phyloP scores from a whole-genome alignment of 176 grass and related monocot genomes.

The Poa annua region DNA sequence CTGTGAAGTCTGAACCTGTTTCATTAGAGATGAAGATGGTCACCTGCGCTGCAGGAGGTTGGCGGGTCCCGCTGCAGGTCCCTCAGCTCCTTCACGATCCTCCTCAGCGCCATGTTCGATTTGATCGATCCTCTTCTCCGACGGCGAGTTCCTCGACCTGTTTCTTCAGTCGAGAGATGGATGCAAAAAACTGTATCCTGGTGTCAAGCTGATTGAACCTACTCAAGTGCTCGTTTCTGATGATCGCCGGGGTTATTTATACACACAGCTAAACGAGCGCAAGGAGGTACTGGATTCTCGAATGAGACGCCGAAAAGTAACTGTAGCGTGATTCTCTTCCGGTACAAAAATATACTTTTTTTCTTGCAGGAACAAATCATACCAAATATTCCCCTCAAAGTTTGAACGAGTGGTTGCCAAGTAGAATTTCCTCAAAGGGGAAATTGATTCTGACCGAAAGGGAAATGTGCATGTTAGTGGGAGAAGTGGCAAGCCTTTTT shows the following conservation, averaged over 20 bases:
- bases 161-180: neutral
- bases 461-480: slow-evolving; percentile 9
- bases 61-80: slow-evolving; percentile 92
- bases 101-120: slow-evolving; percentile 57
- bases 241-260: slow-evolving; percentile 35
- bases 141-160: neutral
- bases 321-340: slow-evolving; percentile 3
- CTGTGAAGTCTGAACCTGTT: too few relatives aligned
- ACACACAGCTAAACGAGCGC: neutral
- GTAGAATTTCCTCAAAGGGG: slow-evolving; percentile 32
- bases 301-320: slow-evolving; percentile 43
- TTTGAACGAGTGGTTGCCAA: slow-evolving; percentile 37
- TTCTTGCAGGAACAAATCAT: slow-evolving; percentile 34
- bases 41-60: slow-evolving; percentile 91
- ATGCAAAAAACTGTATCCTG: neutral
- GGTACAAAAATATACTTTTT: slow-evolving; percentile 26
- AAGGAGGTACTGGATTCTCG: slow-evolving; percentile 56
- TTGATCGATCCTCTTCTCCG: neutral
- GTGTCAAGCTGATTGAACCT: neutral
- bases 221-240: slow-evolving; percentile 3
- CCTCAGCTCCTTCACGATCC: slow-evolving; percentile 90
- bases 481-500: slow-evolving; percentile 14
- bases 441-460: slow-evolving; percentile 44
- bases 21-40: neutral
- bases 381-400: slow-evolving; percentile 61